Evolutionary conservation across 176 grass and related monocot genomes (phyloP), one percentile per base, ranked within the genome.

Genomic region (Paspalum notatum): DNA sequence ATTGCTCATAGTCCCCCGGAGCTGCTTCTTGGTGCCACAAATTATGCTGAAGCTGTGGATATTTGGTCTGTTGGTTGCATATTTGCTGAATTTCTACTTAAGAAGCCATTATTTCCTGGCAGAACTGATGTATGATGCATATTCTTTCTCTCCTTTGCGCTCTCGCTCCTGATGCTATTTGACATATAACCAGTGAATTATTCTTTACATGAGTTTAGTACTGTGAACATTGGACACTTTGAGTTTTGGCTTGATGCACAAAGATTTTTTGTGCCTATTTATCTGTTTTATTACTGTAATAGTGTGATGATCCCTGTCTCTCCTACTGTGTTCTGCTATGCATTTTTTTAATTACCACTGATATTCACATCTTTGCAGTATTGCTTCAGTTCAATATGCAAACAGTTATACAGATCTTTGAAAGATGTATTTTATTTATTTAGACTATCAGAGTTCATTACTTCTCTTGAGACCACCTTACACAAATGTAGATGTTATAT

Each of bases 21-120:
- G 71, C 86, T 94, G 70, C 91, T 94, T 57, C 85, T 94, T 49
- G 91, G 91, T 83, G 82, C 88, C 71, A 91, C 88, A 72, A 91
- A 88, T 69, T 94, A 94, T 69, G 91, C 88, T 71, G 88, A 90
- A 81, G 85, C 91, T 61, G 91, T 94, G 80, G 91, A 94, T 85
- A 94, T 94, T 71, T 94, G 91, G 91, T 94, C 91, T 74, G 91
- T 94, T 37, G 91, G 91, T 88, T 94, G 91, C 62, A 90, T 94
- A 69, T 94, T 94, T 77, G 91, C 91, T 26, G 91, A 93, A 71
- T 87, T 93, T 83, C 85, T 93, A 62, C 83, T 90, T 16, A 87
- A 77, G 66, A 93, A 88, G 62, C 88, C 91, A 83, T 82, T 93
- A 67, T 93, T 93, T 59, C 91, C 91, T 44, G 91, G 91, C 62